A percentile compares a stretch with the other conserved stretches of the same genome.
Evolutionary conservation across 768 basidiomycete species (phyloP).

Genomic region (Albatrellus ellisii): DNA sequence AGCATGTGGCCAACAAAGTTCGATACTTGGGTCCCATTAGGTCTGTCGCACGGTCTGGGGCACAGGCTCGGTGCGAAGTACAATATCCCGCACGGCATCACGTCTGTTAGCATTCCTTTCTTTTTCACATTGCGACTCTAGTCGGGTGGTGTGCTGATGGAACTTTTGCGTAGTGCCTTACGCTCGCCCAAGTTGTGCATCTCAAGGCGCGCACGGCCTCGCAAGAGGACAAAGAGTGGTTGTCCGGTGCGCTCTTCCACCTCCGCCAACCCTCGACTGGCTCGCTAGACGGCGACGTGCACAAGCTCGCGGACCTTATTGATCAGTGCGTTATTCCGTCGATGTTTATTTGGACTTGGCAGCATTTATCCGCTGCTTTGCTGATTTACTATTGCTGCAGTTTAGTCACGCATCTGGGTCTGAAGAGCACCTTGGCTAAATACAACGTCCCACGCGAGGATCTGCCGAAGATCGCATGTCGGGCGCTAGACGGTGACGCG

Average conservation of each 20-base stretch:
- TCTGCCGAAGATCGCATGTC: constrained; percentile 37
- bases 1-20: constrained; percentile 55
- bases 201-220: constrained; percentile 46
- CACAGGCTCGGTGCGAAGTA: constrained; percentile 65
- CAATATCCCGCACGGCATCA: constrained; percentile 70
- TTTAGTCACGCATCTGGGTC: constrained; percentile 43
- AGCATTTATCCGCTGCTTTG: no score
- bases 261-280: constrained; percentile 48
- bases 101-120: constrained; percentile 39
- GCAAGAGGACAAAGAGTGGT: constrained; percentile 46
- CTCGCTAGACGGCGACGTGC: constrained; percentile 49
- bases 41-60: constrained; percentile 64
- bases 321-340: constrained; percentile 29
- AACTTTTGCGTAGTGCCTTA: constrained; percentile 40
- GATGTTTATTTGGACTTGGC: not conserved
- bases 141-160: not conserved
- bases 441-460: constrained; percentile 54
- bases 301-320: constrained; percentile 38
- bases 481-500: constrained; percentile 30
- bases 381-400: constrained; percentile 20
- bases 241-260: constrained; percentile 45
- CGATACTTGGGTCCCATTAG: constrained; percentile 43
- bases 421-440: constrained; percentile 41
- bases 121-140: not conserved
- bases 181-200: constrained; percentile 48